A percentile compares a stretch with the other conserved stretches of the same genome.
These are phyloP conservation scores for Areca catechu DNA, from an alignment of 176 grass and related monocot genomes.

Conservation along the genomic window DNA sequence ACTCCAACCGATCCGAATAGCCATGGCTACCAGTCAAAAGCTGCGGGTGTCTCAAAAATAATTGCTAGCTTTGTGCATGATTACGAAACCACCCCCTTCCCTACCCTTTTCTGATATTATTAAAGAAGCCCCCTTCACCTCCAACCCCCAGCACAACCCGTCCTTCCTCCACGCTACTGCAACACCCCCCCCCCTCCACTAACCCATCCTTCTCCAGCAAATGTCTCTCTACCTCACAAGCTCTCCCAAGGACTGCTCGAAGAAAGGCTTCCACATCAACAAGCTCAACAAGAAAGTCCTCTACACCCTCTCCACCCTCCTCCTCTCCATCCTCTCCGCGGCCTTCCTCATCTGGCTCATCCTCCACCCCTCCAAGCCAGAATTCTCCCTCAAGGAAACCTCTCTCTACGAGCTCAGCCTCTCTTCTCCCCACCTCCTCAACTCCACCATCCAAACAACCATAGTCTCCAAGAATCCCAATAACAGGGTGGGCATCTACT, in stretches of 20 bases:
- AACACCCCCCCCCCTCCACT: no score
- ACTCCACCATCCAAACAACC: conserved; percentile 38
- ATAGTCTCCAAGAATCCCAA: conserved; percentile 61
- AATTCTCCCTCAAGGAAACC: conserved; percentile 51
- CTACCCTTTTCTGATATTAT: no score
- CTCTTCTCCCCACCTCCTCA: conserved; percentile 5
- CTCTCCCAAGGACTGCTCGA: conserved; percentile 46
- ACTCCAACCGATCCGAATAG: no score
- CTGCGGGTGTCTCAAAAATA: no score
- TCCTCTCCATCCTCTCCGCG: conserved; percentile 29
- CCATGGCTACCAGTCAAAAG: no score
- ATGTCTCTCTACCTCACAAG: conserved; percentile 35
- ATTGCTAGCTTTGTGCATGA: no score
- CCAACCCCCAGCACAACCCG: no score
- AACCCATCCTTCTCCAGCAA: no score
- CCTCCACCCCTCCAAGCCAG: conserved; percentile 44
- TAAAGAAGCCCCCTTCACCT: no score
- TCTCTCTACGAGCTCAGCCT: conserved; percentile 17
- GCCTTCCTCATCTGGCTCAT: conserved; percentile 55
- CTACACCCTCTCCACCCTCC: conserved; percentile 12
- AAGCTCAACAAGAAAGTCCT: conserved; percentile 26
- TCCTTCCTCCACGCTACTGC: no score
- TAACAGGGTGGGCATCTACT: conserved; percentile 45
- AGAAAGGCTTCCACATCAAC: conserved; percentile 31
- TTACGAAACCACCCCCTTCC: no score